Evolutionary conservation across 495 filamentous ascomycete species (phyloP).

Genomic region (Tuber aestivum): DNA sequence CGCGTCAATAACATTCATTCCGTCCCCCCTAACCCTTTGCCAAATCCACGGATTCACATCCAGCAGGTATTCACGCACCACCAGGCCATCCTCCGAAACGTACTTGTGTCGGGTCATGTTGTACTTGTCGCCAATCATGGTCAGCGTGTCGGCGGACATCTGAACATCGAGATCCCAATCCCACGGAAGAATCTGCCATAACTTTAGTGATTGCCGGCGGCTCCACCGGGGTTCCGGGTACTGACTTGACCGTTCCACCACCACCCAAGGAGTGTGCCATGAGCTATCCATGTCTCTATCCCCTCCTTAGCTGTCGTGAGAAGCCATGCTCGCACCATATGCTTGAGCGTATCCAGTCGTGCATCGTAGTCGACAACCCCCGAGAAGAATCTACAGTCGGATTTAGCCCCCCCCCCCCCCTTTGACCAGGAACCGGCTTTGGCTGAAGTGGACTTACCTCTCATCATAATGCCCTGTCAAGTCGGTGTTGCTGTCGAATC

Average conservation of each 20-base stretch:
- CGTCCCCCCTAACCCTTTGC: slow-evolving; percentile 57
- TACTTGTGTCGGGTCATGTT: slow-evolving; percentile 64
- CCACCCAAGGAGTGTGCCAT: slow-evolving; percentile 82
- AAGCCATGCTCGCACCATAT: slow-evolving; percentile 70
- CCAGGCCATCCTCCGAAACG: slow-evolving; percentile 40
- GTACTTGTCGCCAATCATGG: slow-evolving; percentile 55
- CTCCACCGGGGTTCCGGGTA: neutral
- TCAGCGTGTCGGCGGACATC: slow-evolving; percentile 59
- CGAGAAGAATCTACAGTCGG: slow-evolving; percentile 53
- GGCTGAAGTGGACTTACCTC: slow-evolving; percentile 14
- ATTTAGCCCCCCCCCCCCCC: neutral
- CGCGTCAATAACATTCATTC: slow-evolving; percentile 77
- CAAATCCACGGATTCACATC: slow-evolving; percentile 69
- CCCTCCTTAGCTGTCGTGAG: slow-evolving; percentile 57
- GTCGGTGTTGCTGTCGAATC: slow-evolving; percentile 16
- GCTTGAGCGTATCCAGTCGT: slow-evolving; percentile 57
- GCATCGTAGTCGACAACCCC: slow-evolving; percentile 56
- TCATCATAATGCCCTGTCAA: slow-evolving; percentile 37
- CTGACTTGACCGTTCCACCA: slow-evolving; percentile 76
- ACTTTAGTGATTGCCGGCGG: neutral
- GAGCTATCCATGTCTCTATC: slow-evolving; percentile 79
- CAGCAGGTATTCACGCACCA: slow-evolving; percentile 59
- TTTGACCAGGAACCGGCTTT: neutral
- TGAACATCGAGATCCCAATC: slow-evolving; percentile 86
- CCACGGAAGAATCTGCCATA: slow-evolving; percentile 64